phyloP scores from a whole-genome alignment of 495 filamentous ascomycete genomes.

The Lasiosphaeriaceae sp. region DNA sequence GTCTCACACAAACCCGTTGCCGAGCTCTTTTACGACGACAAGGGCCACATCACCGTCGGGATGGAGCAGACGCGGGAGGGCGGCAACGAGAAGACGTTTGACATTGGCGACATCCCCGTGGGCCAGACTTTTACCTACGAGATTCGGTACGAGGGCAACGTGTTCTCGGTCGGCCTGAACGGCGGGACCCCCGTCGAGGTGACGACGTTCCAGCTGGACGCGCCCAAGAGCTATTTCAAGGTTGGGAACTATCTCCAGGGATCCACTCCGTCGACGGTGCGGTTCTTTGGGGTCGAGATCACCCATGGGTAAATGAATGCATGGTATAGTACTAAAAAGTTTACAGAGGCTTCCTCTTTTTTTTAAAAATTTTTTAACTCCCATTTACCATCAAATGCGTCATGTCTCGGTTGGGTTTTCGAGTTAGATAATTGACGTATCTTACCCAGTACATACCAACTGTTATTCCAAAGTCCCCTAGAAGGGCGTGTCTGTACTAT shows the following conservation, averaged over 20 bases:
- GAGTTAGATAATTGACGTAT: no score
- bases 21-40: constrained; percentile 33
- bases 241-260: constrained; percentile 43
- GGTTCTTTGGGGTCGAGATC: constrained; percentile 29
- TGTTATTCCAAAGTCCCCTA: no score
- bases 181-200: constrained; percentile 22
- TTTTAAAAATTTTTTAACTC: no score
- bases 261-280: constrained; percentile 23
- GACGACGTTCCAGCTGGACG: constrained; percentile 23
- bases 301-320: constrained; percentile 20
- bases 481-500: no score
- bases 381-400: no score
- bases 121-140: constrained; percentile 31
- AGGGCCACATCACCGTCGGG: constrained; percentile 30
- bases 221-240: constrained; percentile 42
- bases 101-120: constrained; percentile 25
- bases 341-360: no score
- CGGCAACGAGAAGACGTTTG: constrained; percentile 23
- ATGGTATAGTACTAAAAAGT: no score
- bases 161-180: constrained; percentile 30
- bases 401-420: no score
- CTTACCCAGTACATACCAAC: no score
- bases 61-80: constrained; percentile 25
- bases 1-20: constrained; percentile 33
- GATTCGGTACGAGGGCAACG: constrained; percentile 28